A percentile compares a stretch with the other conserved stretches of the same genome.
These are phyloP conservation scores for Cairneyella variabilis DNA, from an alignment of 495 filamentous ascomycete species.

Conservation along the genomic window DNA sequence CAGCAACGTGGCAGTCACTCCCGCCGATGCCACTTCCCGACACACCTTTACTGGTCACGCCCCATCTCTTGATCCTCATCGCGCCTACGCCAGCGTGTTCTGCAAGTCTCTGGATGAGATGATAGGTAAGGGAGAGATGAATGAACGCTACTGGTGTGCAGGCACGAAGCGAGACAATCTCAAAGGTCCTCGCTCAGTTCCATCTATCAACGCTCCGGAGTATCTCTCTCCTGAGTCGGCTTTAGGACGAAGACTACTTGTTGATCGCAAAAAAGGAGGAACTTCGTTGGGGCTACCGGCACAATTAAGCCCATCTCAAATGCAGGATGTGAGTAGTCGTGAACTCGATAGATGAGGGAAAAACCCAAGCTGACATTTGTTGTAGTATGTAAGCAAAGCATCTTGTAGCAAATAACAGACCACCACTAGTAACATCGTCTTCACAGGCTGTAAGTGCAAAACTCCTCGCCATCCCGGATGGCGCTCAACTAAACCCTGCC, in stretches of 20 bases:
- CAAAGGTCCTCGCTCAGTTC: not conserved
- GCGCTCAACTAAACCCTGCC: too few species aligned
- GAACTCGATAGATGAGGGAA: too few species aligned
- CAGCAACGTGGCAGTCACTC: not conserved
- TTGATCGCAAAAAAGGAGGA: not conserved
- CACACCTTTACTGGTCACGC: too few species aligned
- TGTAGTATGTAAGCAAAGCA: not conserved
- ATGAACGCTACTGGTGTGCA: constrained; percentile 15
- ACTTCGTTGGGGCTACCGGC: not conserved
- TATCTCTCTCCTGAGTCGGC: not conserved
- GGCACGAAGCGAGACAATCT: not conserved
- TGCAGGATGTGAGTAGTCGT: not conserved
- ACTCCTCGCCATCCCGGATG: not conserved
- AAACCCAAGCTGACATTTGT: not conserved
- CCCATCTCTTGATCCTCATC: not conserved
- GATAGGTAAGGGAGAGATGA: constrained; percentile 9
- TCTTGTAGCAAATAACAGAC: too few species aligned
- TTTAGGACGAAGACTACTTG: not conserved
- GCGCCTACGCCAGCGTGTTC: constrained; percentile 13
- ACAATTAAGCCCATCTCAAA: not conserved
- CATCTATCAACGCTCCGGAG: not conserved
- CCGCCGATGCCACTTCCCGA: not conserved
- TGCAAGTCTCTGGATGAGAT: constrained; percentile 13
- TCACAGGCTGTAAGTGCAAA: not conserved
- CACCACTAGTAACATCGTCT: too few species aligned